Base-by-base conservation (phyloP, 176 grass and related monocot genomes). In the Pontederia crassipes region DNA sequence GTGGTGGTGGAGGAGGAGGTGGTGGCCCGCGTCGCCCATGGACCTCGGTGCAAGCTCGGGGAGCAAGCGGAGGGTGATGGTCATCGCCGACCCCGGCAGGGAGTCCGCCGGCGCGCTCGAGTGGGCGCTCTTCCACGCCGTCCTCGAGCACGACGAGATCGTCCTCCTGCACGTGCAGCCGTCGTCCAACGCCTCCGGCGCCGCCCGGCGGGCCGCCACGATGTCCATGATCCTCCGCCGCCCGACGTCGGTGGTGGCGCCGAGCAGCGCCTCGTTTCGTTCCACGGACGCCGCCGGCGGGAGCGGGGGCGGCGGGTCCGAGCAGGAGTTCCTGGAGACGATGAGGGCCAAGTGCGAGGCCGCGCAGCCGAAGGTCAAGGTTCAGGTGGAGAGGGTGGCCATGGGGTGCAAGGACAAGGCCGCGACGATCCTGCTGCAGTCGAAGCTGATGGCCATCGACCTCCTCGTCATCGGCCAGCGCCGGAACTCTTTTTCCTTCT, bases 111-210 rank as follows among this genome's bases (percentile, higher is more conserved):
- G 77, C 59, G 86, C 90, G 15, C 79, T 95, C 51, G 86, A 89
- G 76, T 95, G 90, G 90, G 82, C 86, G 2, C 77, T 95, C 28
- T 84, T 77, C 18, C 86, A 95, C 69, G 72, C 82, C 68, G 17
- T 86, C 26, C 59, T 74, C 28, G 82, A 89, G 73, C 78, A 84
- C 18, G 90, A 95, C 20, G 82, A 79, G 80, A 70, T 95, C 66
- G 12, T 95, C 52, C 82, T 95, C 48, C 77, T 95, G 59, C 86
- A 95, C 68, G 80, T 89, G 11, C 79, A 89, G 76, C 77, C 80
- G 71, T 55, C 78, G 11, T 12, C 70, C 2, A 74, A 15, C 49
- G 29, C 29, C 29, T 66, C 8, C 74, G 77, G 9, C 32, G 3
- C 9, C 59, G 8, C 45, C 27, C 45, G 29, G 29, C 29, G 29